Percentiles rank a stretch among this genome's conserved stretches.
phyloP scores from a whole-genome alignment of 176 grass and related monocot genomes.

The Pontederia crassipes region DNA sequence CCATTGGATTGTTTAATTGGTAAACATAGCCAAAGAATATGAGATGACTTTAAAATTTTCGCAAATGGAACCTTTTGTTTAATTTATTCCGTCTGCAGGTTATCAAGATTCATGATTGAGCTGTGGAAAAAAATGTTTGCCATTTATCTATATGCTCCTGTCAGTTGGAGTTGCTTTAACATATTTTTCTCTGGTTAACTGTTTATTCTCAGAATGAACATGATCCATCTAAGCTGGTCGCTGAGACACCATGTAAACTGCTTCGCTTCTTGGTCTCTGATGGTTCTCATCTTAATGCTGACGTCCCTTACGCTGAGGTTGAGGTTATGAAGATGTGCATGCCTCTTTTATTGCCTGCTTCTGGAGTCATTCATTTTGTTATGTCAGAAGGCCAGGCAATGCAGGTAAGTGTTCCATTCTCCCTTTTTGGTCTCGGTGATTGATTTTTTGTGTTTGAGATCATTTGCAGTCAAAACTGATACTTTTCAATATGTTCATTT shows the following conservation, averaged over 20 bases:
- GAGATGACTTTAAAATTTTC: too few relatives aligned
- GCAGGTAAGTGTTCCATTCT: conserved; percentile 37
- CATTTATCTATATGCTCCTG: too few relatives aligned
- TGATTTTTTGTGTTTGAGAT: neutral
- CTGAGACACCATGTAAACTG: conserved; percentile 98
- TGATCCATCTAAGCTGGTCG: conserved; percentile 89
- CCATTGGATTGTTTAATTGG: too few relatives aligned
- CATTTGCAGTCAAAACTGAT: conserved; percentile 11
- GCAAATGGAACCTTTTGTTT: too few relatives aligned
- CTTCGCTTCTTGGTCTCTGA: conserved; percentile 90
- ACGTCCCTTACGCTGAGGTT: conserved; percentile 89
- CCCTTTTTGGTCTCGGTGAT: too few relatives aligned
- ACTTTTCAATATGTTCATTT: conserved; percentile 11
- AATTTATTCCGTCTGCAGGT: too few relatives aligned
- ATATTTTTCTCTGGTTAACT: neutral
- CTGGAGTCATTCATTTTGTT: conserved; percentile 78
- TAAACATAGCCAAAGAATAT: too few relatives aligned
- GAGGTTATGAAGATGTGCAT: conserved; percentile 99
- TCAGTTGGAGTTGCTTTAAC: too few relatives aligned
- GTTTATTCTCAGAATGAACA: conserved; percentile 65
- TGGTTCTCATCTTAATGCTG: conserved; percentile 81
- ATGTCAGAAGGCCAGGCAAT: conserved; percentile 98
- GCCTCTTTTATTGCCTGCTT: conserved; percentile 85
- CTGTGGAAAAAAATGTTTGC: too few relatives aligned
- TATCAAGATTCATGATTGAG: too few relatives aligned